Evolutionary conservation across 179 eudicot genomes (phyloP), one percentile per base, ranked within the genome.

Genomic region (Beta lomatogona): DNA sequence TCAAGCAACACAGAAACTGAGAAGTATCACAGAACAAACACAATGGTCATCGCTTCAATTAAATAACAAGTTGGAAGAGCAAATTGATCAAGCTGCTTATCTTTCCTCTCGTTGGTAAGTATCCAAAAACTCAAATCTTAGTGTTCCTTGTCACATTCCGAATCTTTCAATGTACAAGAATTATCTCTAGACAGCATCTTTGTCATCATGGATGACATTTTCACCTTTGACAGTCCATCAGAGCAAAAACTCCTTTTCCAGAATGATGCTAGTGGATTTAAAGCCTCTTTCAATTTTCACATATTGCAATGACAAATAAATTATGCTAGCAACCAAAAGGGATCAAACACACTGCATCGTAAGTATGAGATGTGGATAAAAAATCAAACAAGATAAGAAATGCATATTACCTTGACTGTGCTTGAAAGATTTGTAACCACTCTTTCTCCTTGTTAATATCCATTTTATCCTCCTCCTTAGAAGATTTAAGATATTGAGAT

Each of bases 401-500:
- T 52, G 46, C 64, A 53, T 59, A 67, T 60, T 87, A 94, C 97
- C 97, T 94, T 69, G 94, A 83, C 7, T 94, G 97, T 83, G 91
- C 90, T 85, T 90, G 84, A 83, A 92, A 89, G 68, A 93, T 91
- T 71, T 77, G 86, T 58, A 66, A 66, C 98, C 98, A 95, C 75
- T 92, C 95, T 77, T 89, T 87, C 85, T 93, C 93, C 83, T 77
- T 81, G 65, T 88, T 90, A 77, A 41, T 84, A 67, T 84, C 86
- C 64, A 71, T 75, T 80, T 81, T 70, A 57, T 79, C 83, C 75
- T 80, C 73, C 63, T 85, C 86, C 68, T 79, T 90, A 58, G 77
- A 70, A 68, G 82, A 80, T 76, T 78, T 86, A 63, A 76, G 73
- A 58, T 85, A 69, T 70, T 71, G 87, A 76, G 87, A 77, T 73